Percentiles rank a stretch among this genome's conserved stretches.
Evolutionary conservation across 257 asterid genomes (phyloP).

Genomic region (Nicotiana otophora): DNA sequence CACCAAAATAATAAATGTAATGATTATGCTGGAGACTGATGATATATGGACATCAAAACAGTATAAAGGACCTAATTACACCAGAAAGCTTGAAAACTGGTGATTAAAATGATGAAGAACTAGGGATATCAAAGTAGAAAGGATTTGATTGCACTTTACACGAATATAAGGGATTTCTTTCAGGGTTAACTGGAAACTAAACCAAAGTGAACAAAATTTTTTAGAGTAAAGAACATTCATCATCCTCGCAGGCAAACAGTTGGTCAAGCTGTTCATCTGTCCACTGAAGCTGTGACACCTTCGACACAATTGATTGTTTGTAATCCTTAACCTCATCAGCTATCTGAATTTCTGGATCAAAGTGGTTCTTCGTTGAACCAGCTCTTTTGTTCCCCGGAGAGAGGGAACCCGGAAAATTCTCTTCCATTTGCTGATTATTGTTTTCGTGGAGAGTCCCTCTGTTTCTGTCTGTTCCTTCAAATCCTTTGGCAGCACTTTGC

Average conservation of each 20-base stretch:
- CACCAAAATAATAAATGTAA: neutral
- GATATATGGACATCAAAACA: neutral
- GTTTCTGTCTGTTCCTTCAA: slow-evolving; percentile 18
- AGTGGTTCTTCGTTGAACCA: slow-evolving; percentile 6
- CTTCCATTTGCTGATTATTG: slow-evolving; percentile 17
- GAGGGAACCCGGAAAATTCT: slow-evolving; percentile 14
- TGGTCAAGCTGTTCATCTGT: slow-evolving; percentile 77
- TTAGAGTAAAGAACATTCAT: slow-evolving; percentile 25
- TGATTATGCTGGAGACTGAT: neutral
- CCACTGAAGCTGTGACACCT: slow-evolving; percentile 55
- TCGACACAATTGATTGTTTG: slow-evolving; percentile 28
- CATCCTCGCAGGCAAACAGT: slow-evolving; percentile 55
- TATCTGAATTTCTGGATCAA: slow-evolving; percentile 24
- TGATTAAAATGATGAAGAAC: neutral
- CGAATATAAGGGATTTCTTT: neutral
- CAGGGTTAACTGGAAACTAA: neutral
- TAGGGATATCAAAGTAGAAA: neutral
- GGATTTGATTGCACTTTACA: neutral
- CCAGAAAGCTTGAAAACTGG: neutral
- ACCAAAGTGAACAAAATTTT: neutral
- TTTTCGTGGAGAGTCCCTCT: neutral
- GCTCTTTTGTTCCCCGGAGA: neutral
- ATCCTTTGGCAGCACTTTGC: slow-evolving; percentile 20
- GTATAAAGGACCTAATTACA: neutral
- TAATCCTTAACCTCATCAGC: slow-evolving; percentile 26